A percentile compares a stretch with the other conserved stretches of the same genome.
Conservation (phyloP, 768 basidiomycete species). For the Rhodosporidiobolus sp. region DNA sequence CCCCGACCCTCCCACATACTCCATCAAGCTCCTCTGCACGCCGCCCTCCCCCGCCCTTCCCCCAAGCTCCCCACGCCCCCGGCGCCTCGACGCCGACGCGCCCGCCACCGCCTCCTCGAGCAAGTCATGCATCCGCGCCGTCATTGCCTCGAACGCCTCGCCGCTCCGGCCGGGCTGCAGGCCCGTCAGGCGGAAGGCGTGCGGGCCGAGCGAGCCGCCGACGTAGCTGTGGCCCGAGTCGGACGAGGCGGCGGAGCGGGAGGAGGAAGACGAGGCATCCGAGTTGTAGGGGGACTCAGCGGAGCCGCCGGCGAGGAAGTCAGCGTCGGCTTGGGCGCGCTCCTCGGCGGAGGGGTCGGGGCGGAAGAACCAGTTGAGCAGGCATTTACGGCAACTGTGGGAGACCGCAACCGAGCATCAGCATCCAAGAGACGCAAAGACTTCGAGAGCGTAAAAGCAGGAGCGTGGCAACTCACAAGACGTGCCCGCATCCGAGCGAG, state of each 20-base stretch:
- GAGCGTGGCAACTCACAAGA: slow-evolving; percentile 20
- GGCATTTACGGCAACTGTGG: slow-evolving; percentile 38
- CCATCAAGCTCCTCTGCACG: neutral
- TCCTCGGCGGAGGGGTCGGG: slow-evolving; percentile 19
- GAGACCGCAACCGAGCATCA: neutral
- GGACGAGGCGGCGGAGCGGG: neutral
- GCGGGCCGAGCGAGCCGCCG: neutral
- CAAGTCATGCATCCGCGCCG: neutral
- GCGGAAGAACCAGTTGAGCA: slow-evolving; percentile 39
- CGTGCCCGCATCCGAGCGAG: slow-evolving; percentile 38
- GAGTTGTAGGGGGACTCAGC: too few species aligned
- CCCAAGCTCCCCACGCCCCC: neutral
- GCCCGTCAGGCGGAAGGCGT: neutral
- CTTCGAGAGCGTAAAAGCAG: neutral
- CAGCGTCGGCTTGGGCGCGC: neutral
- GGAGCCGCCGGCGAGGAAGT: neutral
- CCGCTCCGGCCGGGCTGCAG: neutral
- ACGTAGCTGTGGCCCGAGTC: neutral
- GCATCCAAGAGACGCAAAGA: neutral
- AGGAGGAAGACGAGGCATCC: neutral
- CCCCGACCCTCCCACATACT: too few species aligned
- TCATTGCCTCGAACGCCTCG: neutral
- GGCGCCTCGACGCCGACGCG: neutral
- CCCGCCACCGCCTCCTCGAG: neutral
- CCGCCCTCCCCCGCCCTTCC: neutral